Percentiles rank a stretch among this genome's conserved stretches.
Conservation (phyloP, 2,329 filamentous ascomycete species). For the Ophidiomyces ophidiicola region DNA sequence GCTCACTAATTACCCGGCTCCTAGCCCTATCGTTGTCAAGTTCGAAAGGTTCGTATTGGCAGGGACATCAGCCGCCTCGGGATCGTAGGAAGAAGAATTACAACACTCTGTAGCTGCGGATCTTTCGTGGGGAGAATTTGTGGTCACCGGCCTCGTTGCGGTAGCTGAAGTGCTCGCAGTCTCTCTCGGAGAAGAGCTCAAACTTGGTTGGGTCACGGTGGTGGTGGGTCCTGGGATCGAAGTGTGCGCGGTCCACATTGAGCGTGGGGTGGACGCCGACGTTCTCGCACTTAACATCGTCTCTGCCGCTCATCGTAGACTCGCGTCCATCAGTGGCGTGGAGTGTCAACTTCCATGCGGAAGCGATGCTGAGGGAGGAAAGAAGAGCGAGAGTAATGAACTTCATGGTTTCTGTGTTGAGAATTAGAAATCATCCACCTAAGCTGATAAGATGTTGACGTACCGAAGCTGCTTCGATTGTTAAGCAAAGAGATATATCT, state of each 20-base stretch:
- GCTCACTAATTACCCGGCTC: too few relatives aligned
- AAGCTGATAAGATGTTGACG: too few relatives aligned
- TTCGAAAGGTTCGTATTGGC: not conserved
- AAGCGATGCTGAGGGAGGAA: slow-evolving; percentile 2
- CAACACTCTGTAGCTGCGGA: slow-evolving; percentile 6
- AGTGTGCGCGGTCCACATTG: slow-evolving; percentile 4
- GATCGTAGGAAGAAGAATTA: not conserved
- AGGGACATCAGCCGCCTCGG: not conserved
- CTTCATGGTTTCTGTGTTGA: slow-evolving; percentile 4
- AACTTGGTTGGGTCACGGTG: slow-evolving; percentile 4
- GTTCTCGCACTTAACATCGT: slow-evolving; percentile 2
- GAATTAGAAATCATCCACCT: too few relatives aligned
- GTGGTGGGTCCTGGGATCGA: not conserved
- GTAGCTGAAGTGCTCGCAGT: slow-evolving; percentile 7
- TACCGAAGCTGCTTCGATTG: too few relatives aligned
- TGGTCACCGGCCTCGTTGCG: slow-evolving; percentile 5
- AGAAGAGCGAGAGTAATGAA: not conserved
- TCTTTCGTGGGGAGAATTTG: slow-evolving; percentile 1
- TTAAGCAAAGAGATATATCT: too few relatives aligned
- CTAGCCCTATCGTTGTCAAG: not conserved
- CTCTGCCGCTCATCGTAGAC: not conserved
- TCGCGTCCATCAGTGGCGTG: slow-evolving; percentile 1
- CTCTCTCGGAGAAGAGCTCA: slow-evolving; percentile 1
- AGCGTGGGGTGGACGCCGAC: slow-evolving; percentile 3
- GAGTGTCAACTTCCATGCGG: slow-evolving; percentile 4